Base-by-base conservation (phyloP, 306 rosid genomes). In the Canavalia gladiata region DNA sequence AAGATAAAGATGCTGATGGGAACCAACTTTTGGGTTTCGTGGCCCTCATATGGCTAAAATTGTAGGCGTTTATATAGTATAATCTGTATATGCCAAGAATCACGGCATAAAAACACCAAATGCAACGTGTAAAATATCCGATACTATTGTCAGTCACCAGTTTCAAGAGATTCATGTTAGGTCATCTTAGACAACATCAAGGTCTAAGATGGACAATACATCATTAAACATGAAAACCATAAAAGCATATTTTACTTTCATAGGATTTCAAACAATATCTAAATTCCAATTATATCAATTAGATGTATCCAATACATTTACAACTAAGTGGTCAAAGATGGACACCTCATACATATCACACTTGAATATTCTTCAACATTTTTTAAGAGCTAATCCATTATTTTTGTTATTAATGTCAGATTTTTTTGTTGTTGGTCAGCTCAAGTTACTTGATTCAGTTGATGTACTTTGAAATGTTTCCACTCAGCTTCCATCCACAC, bases 111-210 rank as follows among this genome's bases (percentile, higher is more conserved):
- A 77, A 73, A 73, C 9, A 49, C 73, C 68, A 66, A 74, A 49
- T 56, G 70, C 68, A 51, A 82, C 50, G 76, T 65, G 46, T 64
- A 64, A 59, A 13, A 43, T 63, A 77, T 64, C 80, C 31, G 3
- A 63, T 56, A 50, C 59, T 31, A 10, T 54, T 58, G 65, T 68
- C 58, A n/a, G 81, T 78, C 52, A 47, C 54, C 30, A 50, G 13
- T 79, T 79, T 74, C 76, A 56, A 83, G 83, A 83, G 73, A 84
- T 84, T 77, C 60, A 68, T 45, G 46, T 64, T 82, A 83, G 79
- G 83, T 45, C 73, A 41, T 75, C 8, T 13, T 55, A 28, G 25
- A 55, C 39, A 56, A 70, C 33, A 76, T 54, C 54, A 31, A 41
- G 43, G 59, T 73, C 84, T 73, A 81, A 49, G 52, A 57, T 79